Conservation (phyloP, 345 rosid species). For the Rubroshorea leprosula region DNA sequence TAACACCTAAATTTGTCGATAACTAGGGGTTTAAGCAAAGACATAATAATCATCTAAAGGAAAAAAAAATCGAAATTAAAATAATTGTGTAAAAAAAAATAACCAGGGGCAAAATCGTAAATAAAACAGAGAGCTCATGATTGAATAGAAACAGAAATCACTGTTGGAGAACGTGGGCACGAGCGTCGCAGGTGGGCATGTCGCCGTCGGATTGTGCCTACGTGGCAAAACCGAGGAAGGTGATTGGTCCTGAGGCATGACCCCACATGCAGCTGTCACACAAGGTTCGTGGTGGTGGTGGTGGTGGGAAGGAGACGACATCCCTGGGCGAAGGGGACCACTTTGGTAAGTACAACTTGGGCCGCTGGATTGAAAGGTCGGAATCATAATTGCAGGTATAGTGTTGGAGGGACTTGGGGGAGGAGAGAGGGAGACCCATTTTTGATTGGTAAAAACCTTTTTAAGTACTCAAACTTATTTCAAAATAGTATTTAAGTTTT, state of each 20-base stretch:
- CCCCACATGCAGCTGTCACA: constrained; percentile 52
- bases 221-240: constrained; percentile 41
- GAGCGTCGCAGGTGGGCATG: neutral
- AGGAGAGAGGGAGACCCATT: neutral
- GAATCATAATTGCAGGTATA: constrained; percentile 13
- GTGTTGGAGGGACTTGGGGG: no score
- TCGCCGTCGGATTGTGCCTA: constrained; percentile 23
- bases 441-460: neutral
- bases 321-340: constrained; percentile 14
- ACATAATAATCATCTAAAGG: neutral
- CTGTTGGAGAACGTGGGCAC: constrained; percentile 60
- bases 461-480: no score
- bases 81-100: neutral
- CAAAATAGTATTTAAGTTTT: no score
- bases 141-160: constrained; percentile 29
- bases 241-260: constrained; percentile 56
- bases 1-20: constrained; percentile 9
- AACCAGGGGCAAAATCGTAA: constrained; percentile 31
- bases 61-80: neutral
- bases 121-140: constrained; percentile 23
- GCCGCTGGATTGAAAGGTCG: constrained; percentile 39
- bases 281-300: constrained; percentile 32
- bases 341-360: constrained; percentile 11
- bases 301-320: no score
- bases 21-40: constrained; percentile 4